A percentile compares a stretch with the other conserved stretches of the same genome.
Conservation (phyloP, 495 filamentous ascomycete genomes). For the Penicillium turbatum region DNA sequence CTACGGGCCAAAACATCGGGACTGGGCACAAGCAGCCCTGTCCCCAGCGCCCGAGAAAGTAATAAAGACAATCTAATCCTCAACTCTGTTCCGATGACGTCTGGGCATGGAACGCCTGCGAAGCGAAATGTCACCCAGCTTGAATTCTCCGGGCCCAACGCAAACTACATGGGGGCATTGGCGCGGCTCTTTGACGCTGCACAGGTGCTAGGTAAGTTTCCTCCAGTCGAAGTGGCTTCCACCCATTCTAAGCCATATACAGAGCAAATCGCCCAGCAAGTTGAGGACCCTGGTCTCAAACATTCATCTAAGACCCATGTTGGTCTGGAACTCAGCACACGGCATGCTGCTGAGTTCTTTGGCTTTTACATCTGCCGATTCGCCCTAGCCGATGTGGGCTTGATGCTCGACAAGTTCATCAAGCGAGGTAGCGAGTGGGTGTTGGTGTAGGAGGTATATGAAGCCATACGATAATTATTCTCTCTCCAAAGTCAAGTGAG, state of each 20-base stretch:
- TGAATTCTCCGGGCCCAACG: constrained; percentile 75
- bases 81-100: constrained; percentile 79
- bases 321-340: constrained; percentile 85
- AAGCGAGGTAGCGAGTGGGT: constrained; percentile 97
- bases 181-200: constrained; percentile 91
- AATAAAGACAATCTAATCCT: constrained; percentile 59
- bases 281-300: constrained; percentile 86
- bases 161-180: constrained; percentile 84
- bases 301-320: constrained; percentile 83
- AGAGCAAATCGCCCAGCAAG: constrained; percentile 96
- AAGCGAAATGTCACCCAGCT: constrained; percentile 66
- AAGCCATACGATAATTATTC: constrained; percentile 9
- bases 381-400: constrained; percentile 73
- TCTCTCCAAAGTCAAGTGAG: not conserved
- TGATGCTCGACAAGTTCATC: constrained; percentile 94
- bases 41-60: constrained; percentile 41
- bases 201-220: constrained; percentile 81
- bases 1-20: constrained; percentile 80
- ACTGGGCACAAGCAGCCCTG: constrained; percentile 41
- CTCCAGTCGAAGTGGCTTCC: not conserved
- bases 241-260: constrained; percentile 19
- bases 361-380: constrained; percentile 96
- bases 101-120: constrained; percentile 52
- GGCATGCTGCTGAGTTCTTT: constrained; percentile 96
- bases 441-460: constrained; percentile 41